Evolutionary conservation across 139 green algal genomes (phyloP).

Genomic region (Chlorella sp.): DNA sequence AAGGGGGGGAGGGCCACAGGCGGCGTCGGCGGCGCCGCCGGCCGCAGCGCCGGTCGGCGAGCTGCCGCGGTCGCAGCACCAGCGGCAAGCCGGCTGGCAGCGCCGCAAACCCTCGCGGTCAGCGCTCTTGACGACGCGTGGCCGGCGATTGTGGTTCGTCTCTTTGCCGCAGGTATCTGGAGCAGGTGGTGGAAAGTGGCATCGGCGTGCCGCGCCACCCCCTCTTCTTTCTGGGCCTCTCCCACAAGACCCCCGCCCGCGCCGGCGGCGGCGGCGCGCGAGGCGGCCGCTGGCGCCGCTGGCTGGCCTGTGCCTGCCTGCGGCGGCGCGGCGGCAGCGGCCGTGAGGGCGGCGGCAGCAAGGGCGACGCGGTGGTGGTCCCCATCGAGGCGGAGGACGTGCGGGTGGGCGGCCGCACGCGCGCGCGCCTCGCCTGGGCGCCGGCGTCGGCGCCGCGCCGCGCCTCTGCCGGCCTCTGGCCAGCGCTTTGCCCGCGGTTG

Average conservation of each 20-base stretch:
- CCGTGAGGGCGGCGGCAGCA: not conserved
- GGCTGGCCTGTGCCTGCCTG: not conserved
- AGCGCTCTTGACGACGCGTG: too few relatives aligned
- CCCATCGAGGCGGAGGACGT: constrained; percentile 49
- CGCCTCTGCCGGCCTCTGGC: too few relatives aligned
- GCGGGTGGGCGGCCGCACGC: too few relatives aligned
- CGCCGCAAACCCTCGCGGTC: too few relatives aligned
- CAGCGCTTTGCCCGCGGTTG: too few relatives aligned
- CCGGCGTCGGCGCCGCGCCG: too few relatives aligned
- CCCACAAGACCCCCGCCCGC: not conserved
- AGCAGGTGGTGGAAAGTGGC: constrained; percentile 73
- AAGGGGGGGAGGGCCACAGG: too few relatives aligned
- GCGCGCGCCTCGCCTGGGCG: too few relatives aligned
- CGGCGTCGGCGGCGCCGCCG: too few relatives aligned
- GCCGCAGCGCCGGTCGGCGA: not conserved
- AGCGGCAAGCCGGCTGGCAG: too few relatives aligned
- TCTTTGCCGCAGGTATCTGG: constrained; percentile 55
- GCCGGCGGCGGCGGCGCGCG: not conserved
- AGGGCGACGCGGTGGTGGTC: constrained; percentile 5
- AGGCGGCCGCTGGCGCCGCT: not conserved
- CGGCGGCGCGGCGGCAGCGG: not conserved
- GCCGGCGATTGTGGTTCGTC: too few relatives aligned
- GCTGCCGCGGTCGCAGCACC: too few relatives aligned
- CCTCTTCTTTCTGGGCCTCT: constrained; percentile 90
- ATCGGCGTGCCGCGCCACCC: constrained; percentile 79